Evolutionary conservation across 306 rosid species (phyloP), one percentile per base, ranked within the genome.

Genomic region (Macrotyloma uniflorum): DNA sequence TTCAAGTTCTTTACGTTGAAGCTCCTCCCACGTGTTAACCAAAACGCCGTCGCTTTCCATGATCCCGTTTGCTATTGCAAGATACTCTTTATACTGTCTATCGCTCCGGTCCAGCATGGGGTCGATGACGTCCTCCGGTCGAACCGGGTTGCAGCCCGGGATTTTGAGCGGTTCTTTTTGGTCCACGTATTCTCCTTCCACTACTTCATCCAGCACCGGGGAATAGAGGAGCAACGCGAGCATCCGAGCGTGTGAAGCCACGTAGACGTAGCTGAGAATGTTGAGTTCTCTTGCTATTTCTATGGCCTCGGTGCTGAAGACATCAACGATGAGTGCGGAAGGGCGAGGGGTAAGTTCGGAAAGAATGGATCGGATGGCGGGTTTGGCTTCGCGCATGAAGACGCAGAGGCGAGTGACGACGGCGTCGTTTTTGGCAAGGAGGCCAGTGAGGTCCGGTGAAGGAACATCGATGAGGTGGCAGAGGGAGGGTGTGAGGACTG

Each of bases 381-480:
- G 67, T 6, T 6, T 4, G 12, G 79, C 13, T 28, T 78, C 80
- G 8, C 89, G 82, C 91, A 88, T 84, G 24, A 43, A 46, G 5
- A 70, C 40, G 2, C 54, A n/a, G 1, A 88, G 55, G 18, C 50
- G 80, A 1, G 83, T 28, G 9, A 18, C 3, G 6, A 76, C 24
- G 4, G 18, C 5, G 14, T 57, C 71, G 30, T 74, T 23, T 4
- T 71, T 3, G n/a, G 51, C 67, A 5, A 85, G 9, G 8, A 71
- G 42, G 67, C 14, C 42, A 0, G 83, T 59, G 61, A 81, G 8
- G 24, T 81, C 78, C 0, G 85, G 71, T 0, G 70, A 9, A 14
- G 86, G 89, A 42, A 90, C 81, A 4, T 77, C 26, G 11, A 86
- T 38, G 70, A 90, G 11, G 80, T 87, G 45, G 55, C 63, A 71